Evolutionary conservation across 257 asterid species (phyloP), one percentile per base, ranked within the genome.

Genomic region (Lycium barbarum): DNA sequence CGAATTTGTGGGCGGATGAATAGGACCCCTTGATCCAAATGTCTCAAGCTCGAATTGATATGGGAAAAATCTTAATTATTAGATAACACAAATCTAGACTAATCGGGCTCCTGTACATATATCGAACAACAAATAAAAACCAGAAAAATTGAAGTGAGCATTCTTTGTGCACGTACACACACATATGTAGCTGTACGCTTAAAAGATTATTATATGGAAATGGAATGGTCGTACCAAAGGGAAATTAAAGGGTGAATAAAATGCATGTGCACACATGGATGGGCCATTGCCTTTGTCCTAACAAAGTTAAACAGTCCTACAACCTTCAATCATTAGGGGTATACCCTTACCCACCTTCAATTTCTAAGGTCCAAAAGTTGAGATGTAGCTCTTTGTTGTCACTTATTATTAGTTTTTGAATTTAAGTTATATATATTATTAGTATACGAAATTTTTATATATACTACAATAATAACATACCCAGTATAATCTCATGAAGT

Each of bases 211-310:
- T 59, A 59, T 47, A 9, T 13, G 9, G 40, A 70, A 57, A 49
- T 59, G 58, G 49, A 59, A 47, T 83, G 33, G 84, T 18, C 43
- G 88, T 72, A 51, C 67, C 17, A 20, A 13, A 87, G 83, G 45
- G 81, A 70, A 86, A 47, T 26, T 26, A 26, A 76, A 9, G 18
- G 26, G 49, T 26, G 82, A 74, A 74, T 0, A 38, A 70, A 70
- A 70, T 70, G 76, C 91, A 88, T 91, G 92, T 86, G 91, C 92
- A 88, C 94, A 91, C 96, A 89, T 93, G 94, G 91, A 88, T 91
- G 96, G 93, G 89, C 80, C 86, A 92, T 84, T 86, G 9, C 0
- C 5, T 43, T 43, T 90, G 95, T 91, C 91, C 85, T 43, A 80
- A 83, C 79, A 88, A 90, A 87, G 87, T 66, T 57, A 14, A 84